phyloP scores from a whole-genome alignment of 2,329 filamentous ascomycete genomes.

The Botrytis pseudocinerea region DNA sequence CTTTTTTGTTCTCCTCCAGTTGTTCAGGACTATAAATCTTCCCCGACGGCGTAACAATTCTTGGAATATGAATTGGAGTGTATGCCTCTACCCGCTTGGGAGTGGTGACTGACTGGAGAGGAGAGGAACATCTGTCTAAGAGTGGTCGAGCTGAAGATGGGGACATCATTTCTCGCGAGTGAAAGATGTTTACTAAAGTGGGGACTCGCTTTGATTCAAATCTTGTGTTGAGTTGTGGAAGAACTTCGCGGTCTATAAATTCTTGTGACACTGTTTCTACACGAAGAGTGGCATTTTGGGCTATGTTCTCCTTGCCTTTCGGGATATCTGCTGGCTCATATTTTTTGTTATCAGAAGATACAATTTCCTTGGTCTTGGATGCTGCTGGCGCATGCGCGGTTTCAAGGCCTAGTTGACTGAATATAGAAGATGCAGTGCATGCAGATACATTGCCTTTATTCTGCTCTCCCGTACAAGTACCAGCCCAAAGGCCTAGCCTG shows the following conservation, averaged over 20 bases:
- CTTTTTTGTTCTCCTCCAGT: slow-evolving; percentile 1
- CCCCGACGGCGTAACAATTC: slow-evolving; percentile 12
- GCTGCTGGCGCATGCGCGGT: not conserved
- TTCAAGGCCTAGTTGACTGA: not conserved
- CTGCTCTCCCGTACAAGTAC: not conserved
- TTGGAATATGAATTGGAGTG: not conserved
- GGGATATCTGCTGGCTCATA: not conserved
- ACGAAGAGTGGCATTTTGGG: not conserved
- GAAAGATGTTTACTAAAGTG: slow-evolving; percentile 33
- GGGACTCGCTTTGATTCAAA: slow-evolving; percentile 22
- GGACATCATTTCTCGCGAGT: slow-evolving; percentile 30
- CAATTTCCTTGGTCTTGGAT: not conserved
- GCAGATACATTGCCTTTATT: not conserved
- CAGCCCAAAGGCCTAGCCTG: not conserved
- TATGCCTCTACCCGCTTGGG: not conserved
- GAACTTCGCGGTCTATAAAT: not conserved
- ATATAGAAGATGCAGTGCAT: not conserved
- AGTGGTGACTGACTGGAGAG: not conserved
- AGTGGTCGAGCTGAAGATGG: not conserved
- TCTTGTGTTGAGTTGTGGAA: not conserved
- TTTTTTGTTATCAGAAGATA: not conserved
- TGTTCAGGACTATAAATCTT: slow-evolving; percentile 4
- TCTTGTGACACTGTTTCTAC: slow-evolving; percentile 5
- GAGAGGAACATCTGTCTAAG: not conserved
- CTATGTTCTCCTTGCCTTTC: not conserved